Conservation (phyloP, 768 basidiomycete species). For the Sistotremastrum suecicum region DNA sequence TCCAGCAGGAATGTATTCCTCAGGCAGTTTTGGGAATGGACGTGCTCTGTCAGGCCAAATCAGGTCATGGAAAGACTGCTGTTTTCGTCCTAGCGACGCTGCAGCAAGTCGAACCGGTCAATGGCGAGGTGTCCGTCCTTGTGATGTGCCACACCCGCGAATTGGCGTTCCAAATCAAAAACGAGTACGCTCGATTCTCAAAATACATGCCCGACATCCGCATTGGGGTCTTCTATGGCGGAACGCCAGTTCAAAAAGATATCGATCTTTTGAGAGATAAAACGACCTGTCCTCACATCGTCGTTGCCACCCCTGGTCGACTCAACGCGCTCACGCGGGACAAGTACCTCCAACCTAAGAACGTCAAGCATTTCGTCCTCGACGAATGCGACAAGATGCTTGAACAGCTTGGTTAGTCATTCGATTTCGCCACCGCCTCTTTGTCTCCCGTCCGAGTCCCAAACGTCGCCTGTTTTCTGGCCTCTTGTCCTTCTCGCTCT, state of each 20-base stretch:
- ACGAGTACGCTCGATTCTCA: conserved; percentile 97
- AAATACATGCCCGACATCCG: conserved; percentile 99
- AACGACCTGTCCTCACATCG: conserved; percentile 94
- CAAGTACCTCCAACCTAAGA: conserved; percentile 87
- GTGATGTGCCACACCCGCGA: conserved; percentile 99
- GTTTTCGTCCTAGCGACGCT: conserved; percentile 97
- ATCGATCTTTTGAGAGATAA: conserved; percentile 90
- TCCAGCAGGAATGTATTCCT: conserved; percentile 99
- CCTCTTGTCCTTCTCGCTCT: background rate
- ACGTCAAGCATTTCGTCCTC: conserved; percentile 98
- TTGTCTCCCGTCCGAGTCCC: conserved; percentile 26
- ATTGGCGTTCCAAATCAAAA: conserved; percentile 99
- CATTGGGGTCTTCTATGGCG: conserved; percentile 95
- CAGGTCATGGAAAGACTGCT: conserved; percentile 96
- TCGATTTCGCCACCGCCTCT: conserved; percentile 39
- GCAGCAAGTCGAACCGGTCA: conserved; percentile 95
- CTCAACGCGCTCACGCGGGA: conserved; percentile 92
- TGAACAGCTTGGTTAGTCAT: conserved; percentile 99
- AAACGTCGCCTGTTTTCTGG: background rate
- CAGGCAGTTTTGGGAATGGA: conserved; percentile 99
- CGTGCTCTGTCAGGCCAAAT: conserved; percentile 98
- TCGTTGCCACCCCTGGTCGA: conserved; percentile 96
- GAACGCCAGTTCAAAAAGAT: conserved; percentile 89
- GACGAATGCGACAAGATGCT: conserved; percentile 99
- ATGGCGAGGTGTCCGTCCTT: conserved; percentile 94